Conservation (phyloP, 148 eudicot species). For the Salicornia ramosissima region DNA sequence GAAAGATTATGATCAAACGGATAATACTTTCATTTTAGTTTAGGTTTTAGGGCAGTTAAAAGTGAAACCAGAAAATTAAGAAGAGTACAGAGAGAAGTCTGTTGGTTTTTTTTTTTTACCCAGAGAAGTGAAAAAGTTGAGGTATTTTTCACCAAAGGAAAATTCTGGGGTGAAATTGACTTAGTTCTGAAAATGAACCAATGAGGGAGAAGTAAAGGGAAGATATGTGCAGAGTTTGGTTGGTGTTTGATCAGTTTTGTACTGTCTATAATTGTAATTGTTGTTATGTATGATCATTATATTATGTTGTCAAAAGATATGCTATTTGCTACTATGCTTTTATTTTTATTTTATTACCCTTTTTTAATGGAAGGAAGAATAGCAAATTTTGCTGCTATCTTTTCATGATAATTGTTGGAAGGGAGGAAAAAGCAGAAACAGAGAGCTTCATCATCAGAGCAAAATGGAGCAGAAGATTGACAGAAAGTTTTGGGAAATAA, state of each 20-base stretch:
- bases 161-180: conserved; percentile 13
- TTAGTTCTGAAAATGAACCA: conserved; percentile 15
- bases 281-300: conserved; percentile 11
- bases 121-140: too few species aligned
- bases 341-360: not conserved
- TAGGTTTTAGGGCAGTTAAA: not conserved
- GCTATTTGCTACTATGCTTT: conserved; percentile 7
- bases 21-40: too few species aligned
- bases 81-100: too few species aligned
- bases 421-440: not conserved
- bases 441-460: not conserved
- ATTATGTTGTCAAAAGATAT: conserved; percentile 9
- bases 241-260: conserved; percentile 9
- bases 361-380: too few species aligned
- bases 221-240: conserved; percentile 5
- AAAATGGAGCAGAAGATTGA: too few species aligned
- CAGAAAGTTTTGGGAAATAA: too few species aligned
- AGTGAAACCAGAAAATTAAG: too few species aligned
- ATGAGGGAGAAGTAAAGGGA: conserved; percentile 1
- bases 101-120: too few species aligned
- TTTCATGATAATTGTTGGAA: not conserved
- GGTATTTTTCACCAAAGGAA: conserved; percentile 29
- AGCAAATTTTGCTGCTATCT: not conserved
- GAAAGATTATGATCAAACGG: too few species aligned
- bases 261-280: conserved; percentile 19